Base-by-base conservation (phyloP, 139 green algal genomes). In the Desmodesmus armatus region DNA sequence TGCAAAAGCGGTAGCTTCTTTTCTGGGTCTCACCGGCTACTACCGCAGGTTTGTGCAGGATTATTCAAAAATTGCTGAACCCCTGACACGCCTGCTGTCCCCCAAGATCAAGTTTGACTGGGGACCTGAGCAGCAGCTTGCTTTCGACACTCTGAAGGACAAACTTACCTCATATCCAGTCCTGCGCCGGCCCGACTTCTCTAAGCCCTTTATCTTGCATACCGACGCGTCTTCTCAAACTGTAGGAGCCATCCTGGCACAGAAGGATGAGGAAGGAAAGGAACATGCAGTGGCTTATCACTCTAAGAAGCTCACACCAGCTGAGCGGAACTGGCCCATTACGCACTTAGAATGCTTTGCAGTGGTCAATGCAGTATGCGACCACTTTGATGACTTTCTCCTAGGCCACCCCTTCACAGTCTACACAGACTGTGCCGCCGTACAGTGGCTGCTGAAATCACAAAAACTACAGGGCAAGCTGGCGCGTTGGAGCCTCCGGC, bases 21-120 rank as follows among this genome's bases (percentile, higher is more conserved):
- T 88, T 40, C 58, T 90, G 2, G 87, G 87, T 2, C 47, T 87
- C 1, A 73, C 66, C 23, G 83, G 82, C 0, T 90, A 85, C 60
- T 90, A 86, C 40, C 66, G 78, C 0, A 23, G 69, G 0, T 82
- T 80, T 65, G 49, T 90, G 5, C 27, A 86, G 55, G 47, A 81
- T 44, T 90, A 82, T 31, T 35, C 75, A 9, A 33, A 51, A 1
- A 71, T 85, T 23, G 81, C 80, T 17, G 23, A n/a, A 1, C 86
- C 86, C 21, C 60, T 89, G 25, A 67, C 53, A 23, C 15, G 71
- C 1, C 47, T 86, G 43, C 23, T 81, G n/a, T 67, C 37, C 25
- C 60, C 83, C 2, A 66, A 43, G 2, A 49, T 35, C 2, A 40
- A 27, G 0, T 85, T 74, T 23, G 0, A 71, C 0, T 90, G 86